phyloP scores from a whole-genome alignment of 2,329 filamentous ascomycete species.

The Byssochlamys sp. region DNA sequence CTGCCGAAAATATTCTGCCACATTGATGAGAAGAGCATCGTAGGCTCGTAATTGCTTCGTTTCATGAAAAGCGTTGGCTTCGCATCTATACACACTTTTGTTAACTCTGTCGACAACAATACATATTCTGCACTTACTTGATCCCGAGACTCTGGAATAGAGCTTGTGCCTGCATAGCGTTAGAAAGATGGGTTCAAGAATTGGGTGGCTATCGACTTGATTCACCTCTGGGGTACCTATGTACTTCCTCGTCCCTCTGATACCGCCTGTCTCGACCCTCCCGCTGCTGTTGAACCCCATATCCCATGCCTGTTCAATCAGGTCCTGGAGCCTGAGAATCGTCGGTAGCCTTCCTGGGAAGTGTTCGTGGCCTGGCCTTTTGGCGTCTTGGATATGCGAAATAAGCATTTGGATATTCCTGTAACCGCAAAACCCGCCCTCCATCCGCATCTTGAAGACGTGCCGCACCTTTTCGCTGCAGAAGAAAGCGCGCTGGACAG shows the following conservation, averaged over 20 bases:
- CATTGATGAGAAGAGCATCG: constrained; percentile 53
- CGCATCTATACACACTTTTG: constrained; percentile 34
- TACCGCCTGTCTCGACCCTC: constrained; percentile 72
- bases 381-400: constrained; percentile 61
- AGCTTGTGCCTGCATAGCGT: constrained; percentile 57
- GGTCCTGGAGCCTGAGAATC: constrained; percentile 72
- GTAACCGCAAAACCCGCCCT: constrained; percentile 91
- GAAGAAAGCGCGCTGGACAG: constrained; percentile 63
- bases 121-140: constrained; percentile 37
- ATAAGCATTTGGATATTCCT: constrained; percentile 87
- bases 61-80: constrained; percentile 50
- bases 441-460: constrained; percentile 68
- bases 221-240: constrained; percentile 82
- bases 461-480: constrained; percentile 69
- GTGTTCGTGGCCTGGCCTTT: constrained; percentile 47
- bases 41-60: constrained; percentile 40
- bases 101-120: not conserved
- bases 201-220: too few species aligned
- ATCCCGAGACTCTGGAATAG: constrained; percentile 63
- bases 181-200: constrained; percentile 3
- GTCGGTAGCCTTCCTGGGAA: constrained; percentile 59
- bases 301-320: constrained; percentile 84
- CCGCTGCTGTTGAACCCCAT: constrained; percentile 66
- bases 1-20: constrained; percentile 67
- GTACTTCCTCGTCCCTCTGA: constrained; percentile 82